A percentile compares a stretch with the other conserved stretches of the same genome.
These are phyloP conservation scores for Aspergillus sp. DNA, from an alignment of 2,329 filamentous ascomycete species.

Conservation along the genomic window DNA sequence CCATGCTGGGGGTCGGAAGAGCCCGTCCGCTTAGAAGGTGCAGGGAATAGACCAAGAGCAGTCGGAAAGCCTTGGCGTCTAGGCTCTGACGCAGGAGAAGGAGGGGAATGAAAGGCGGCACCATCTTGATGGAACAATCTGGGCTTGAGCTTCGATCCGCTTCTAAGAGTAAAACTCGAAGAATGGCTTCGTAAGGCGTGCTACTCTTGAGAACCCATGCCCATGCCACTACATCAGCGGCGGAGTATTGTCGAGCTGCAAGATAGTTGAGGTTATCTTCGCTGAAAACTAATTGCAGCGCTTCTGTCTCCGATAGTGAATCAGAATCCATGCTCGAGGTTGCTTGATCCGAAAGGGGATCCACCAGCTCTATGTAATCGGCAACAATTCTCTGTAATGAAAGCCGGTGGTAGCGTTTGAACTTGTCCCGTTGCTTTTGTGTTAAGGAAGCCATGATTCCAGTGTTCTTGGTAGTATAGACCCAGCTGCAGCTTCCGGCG, in stretches of 20 bases:
- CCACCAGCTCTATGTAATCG: constrained; percentile 41
- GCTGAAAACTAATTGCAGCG: constrained; percentile 38
- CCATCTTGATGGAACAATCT: constrained; percentile 12
- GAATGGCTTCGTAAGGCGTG: constrained; percentile 37
- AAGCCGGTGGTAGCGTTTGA: constrained; percentile 18
- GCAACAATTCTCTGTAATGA: constrained; percentile 41
- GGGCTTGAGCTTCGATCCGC: constrained; percentile 19
- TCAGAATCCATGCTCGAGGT: neutral
- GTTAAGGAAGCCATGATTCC: constrained; percentile 16
- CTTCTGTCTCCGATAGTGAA: constrained; percentile 21
- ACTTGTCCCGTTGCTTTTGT: constrained; percentile 10
- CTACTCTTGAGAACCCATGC: constrained; percentile 49
- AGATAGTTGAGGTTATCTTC: constrained; percentile 33
- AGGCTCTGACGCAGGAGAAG: constrained; percentile 49
- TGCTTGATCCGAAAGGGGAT: constrained; percentile 29
- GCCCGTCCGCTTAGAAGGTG: constrained; percentile 35
- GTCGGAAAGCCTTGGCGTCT: constrained; percentile 44
- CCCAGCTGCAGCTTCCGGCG: constrained; percentile 11
- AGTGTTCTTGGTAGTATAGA: neutral
- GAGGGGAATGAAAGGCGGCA: constrained; percentile 52
- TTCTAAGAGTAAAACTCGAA: constrained; percentile 39
- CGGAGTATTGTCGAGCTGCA: constrained; percentile 34
- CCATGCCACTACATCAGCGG: constrained; percentile 48
- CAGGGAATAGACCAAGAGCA: constrained; percentile 45
- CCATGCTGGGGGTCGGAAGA: constrained; percentile 15